Percentiles rank a stretch among this genome's conserved stretches.
These are phyloP conservation scores for Esteya vermicola DNA, from an alignment of 2,329 filamentous ascomycete species.

Conservation along the genomic window DNA sequence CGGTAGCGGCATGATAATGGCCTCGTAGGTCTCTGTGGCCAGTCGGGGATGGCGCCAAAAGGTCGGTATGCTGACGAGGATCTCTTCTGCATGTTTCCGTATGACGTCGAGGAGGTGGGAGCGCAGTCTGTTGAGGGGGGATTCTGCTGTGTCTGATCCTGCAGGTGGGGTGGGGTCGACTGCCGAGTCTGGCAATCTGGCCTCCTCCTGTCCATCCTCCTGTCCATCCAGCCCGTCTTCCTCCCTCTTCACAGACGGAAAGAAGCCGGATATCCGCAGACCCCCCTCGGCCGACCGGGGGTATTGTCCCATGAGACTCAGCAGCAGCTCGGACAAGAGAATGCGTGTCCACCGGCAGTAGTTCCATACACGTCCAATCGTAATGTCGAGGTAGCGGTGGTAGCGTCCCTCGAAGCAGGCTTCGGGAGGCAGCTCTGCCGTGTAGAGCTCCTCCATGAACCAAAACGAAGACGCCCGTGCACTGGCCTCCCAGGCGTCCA, in stretches of 20 bases:
- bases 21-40: slow-evolving; percentile 11
- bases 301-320: slow-evolving; percentile 22
- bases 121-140: background rate
- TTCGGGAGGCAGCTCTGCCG: slow-evolving; percentile 19
- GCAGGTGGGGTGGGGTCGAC: background rate
- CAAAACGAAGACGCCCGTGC: slow-evolving; percentile 19
- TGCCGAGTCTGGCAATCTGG: background rate
- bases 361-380: slow-evolving; percentile 40
- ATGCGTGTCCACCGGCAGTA: slow-evolving; percentile 46
- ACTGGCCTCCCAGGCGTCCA: slow-evolving; percentile 24
- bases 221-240: background rate
- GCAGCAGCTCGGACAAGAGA: slow-evolving; percentile 33
- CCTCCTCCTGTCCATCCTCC: background rate
- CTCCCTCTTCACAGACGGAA: background rate
- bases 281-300: slow-evolving; percentile 13
- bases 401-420: slow-evolving; percentile 37
- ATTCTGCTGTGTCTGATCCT: background rate
- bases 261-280: background rate
- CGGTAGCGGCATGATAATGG: slow-evolving; percentile 17
- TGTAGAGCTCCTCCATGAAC: slow-evolving; percentile 19
- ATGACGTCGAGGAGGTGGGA: slow-evolving; percentile 16
- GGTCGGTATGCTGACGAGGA: slow-evolving; percentile 29
- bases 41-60: slow-evolving; percentile 38
- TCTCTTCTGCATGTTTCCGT: slow-evolving; percentile 25
- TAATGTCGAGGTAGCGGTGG: slow-evolving; percentile 40